Evolutionary conservation across 495 filamentous ascomycete genomes (phyloP).

Genomic region (Penicillium ochrochloron): DNA sequence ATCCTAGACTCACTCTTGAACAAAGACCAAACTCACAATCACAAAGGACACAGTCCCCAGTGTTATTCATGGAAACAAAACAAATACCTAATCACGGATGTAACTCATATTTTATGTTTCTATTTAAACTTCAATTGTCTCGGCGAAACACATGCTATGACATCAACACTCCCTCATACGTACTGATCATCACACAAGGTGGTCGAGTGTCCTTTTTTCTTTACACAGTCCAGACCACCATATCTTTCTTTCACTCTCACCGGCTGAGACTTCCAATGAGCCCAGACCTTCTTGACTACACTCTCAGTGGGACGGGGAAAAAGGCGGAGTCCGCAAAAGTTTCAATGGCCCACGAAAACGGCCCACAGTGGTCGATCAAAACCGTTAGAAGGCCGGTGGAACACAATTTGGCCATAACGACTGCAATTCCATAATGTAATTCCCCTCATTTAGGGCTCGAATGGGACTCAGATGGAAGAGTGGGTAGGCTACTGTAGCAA

Average conservation of each 20-base stretch:
- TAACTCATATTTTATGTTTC: neutral
- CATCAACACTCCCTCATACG: neutral
- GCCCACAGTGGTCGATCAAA: constrained; percentile 5
- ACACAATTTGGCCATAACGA: neutral
- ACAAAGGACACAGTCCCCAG: neutral
- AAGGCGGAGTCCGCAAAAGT: constrained; percentile 7
- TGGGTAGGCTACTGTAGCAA: neutral
- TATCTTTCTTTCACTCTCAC: neutral
- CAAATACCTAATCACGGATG: neutral
- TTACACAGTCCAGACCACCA: neutral
- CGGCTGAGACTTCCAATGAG: neutral
- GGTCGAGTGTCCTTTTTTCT: neutral
- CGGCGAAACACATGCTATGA: constrained; percentile 1
- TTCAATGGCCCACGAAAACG: neutral
- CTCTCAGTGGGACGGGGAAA: constrained; percentile 3
- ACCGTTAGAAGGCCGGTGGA: neutral
- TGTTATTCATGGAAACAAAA: neutral
- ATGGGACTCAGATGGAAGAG: neutral
- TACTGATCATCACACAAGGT: neutral
- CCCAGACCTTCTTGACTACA: neutral
- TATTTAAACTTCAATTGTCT: neutral
- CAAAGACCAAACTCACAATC: neutral
- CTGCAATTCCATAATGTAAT: neutral
- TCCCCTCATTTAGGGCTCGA: neutral
- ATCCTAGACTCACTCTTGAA: neutral